Conservation (phyloP, 2,329 filamentous ascomycete genomes). For the Hortaea werneckii region DNA sequence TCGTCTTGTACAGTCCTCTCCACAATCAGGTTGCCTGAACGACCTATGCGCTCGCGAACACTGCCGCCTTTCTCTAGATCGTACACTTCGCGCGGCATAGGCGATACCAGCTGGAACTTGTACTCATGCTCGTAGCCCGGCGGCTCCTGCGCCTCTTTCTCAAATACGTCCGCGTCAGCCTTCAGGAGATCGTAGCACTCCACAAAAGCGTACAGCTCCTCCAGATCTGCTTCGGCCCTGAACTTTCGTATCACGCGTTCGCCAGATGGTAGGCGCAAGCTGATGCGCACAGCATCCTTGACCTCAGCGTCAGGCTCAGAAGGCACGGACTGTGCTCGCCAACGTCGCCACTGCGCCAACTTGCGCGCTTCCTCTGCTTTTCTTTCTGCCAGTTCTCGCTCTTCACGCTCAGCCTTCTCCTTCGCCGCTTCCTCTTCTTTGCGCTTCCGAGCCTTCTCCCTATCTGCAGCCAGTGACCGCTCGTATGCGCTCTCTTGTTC, state of each 20-base stretch:
- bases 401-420: constrained; percentile 55
- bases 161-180: constrained; percentile 21
- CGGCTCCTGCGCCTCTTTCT: constrained; percentile 42
- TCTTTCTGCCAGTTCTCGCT: constrained; percentile 52
- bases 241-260: constrained; percentile 74
- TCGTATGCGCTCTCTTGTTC: constrained; percentile 94
- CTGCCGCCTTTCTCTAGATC: constrained; percentile 56
- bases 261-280: constrained; percentile 51
- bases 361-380: constrained; percentile 48
- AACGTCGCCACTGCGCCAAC: constrained; percentile 62
- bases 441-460: constrained; percentile 68
- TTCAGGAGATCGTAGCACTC: constrained; percentile 68
- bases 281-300: constrained; percentile 63
- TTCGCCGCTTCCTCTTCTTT: constrained; percentile 61
- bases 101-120: constrained; percentile 72
- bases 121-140: constrained; percentile 69
- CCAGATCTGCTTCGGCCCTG: constrained; percentile 55
- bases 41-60: constrained; percentile 63
- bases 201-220: constrained; percentile 92
- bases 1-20: constrained; percentile 55
- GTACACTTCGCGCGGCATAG: constrained; percentile 75
- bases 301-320: constrained; percentile 56
- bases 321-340: constrained; percentile 60
- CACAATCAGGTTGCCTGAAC: constrained; percentile 80
- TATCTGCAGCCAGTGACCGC: constrained; percentile 74